Conservation (phyloP, 2,329 filamentous ascomycete genomes). For the Fusarium dimerum region DNA sequence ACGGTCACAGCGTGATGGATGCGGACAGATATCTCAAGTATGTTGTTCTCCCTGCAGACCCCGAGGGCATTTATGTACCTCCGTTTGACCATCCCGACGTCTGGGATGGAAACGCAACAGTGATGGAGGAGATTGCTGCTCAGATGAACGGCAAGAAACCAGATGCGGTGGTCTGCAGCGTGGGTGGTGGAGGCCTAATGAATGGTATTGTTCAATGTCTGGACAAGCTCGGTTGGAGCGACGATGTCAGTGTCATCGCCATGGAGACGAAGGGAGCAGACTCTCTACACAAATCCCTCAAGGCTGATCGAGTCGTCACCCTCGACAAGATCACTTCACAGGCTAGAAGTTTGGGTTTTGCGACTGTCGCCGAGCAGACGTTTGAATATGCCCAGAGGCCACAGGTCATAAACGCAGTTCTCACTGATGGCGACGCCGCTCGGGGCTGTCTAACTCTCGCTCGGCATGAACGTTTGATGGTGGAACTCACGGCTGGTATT, state of each 20-base stretch:
- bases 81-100: conserved; percentile 68
- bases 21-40: conserved; percentile 64
- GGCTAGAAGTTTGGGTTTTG: conserved; percentile 70
- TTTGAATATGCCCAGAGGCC: conserved; percentile 33
- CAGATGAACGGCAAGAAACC: conserved; percentile 61
- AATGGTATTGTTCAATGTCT: conserved; percentile 71
- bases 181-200: conserved; percentile 80
- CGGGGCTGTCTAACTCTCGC: conserved; percentile 29
- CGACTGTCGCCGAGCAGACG: conserved; percentile 58
- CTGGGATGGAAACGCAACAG: conserved; percentile 62
- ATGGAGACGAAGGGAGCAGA: conserved; percentile 75
- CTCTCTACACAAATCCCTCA: conserved; percentile 59
- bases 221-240: conserved; percentile 20
- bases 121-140: conserved; percentile 49
- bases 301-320: conserved; percentile 55
- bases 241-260: conserved; percentile 57
- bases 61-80: conserved; percentile 58
- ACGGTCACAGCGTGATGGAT: conserved; percentile 67
- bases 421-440: conserved; percentile 31
- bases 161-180: conserved; percentile 71
- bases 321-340: conserved; percentile 70
- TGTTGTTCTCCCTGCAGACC: conserved; percentile 46
- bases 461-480: conserved; percentile 32
- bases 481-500: conserved; percentile 33
- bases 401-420: conserved; percentile 27